phyloP scores from a whole-genome alignment of 2,329 filamentous ascomycete species.

The Rhynchosporium agropyri region DNA sequence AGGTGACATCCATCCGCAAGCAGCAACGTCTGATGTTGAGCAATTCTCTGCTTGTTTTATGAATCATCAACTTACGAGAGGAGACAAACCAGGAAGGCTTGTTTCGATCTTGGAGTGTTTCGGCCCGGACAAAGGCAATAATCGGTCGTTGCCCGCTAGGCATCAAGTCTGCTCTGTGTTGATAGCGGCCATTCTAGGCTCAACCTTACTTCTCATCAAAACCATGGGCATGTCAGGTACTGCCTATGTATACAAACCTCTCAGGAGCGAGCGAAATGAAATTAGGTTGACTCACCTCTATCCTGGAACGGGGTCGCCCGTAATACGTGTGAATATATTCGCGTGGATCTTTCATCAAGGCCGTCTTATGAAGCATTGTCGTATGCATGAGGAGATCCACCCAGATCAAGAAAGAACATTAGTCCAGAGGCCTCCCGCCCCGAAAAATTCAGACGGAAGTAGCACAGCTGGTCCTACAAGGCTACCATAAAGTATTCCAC shows the following conservation, averaged over 20 bases:
- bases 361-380: constrained; percentile 17
- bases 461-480: neutral
- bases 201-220: no score
- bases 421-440: neutral
- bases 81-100: no score
- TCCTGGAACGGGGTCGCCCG: neutral
- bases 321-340: neutral
- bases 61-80: no score
- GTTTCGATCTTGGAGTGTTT: no score
- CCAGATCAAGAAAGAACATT: neutral
- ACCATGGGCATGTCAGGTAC: neutral
- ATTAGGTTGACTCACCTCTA: neutral
- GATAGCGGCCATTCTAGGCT: no score
- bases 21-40: no score
- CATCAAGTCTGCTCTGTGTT: no score
- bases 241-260: neutral
- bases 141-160: no score
- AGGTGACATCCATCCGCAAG: no score
- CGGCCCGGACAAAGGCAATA: no score
- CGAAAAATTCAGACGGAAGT: neutral
- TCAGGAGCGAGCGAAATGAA: neutral
- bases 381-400: constrained; percentile 10
- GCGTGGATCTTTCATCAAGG: neutral
- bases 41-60: no score
- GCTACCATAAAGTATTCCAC: neutral